Conservation (phyloP, 2,329 filamentous ascomycete genomes). For the Aspergillus sp. region DNA sequence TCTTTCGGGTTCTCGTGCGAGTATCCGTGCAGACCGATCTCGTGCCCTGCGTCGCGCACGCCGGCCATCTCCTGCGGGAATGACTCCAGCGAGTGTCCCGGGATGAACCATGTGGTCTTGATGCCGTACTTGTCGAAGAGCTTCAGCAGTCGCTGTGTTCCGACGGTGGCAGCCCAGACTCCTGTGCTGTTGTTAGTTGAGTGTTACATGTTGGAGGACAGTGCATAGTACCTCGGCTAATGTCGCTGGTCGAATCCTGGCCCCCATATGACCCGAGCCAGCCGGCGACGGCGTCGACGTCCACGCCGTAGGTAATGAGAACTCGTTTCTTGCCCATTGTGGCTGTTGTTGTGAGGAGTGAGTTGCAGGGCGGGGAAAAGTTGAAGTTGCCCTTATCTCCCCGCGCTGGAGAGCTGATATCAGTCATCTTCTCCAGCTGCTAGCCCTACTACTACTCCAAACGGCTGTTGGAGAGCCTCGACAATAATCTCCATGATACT, state of each 20-base stretch:
- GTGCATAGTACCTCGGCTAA: conserved; percentile 15
- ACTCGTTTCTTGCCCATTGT: conserved; percentile 16
- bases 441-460: too few species aligned
- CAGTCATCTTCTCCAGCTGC: too few species aligned
- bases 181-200: conserved; percentile 27
- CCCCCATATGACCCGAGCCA: conserved; percentile 26
- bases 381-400: too few species aligned
- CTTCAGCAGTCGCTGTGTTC: conserved; percentile 56
- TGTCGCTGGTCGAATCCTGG: conserved; percentile 24
- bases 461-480: too few species aligned
- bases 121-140: conserved; percentile 63
- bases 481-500: too few species aligned
- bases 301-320: conserved; percentile 21
- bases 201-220: background rate
- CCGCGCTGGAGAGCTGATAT: too few species aligned
- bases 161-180: conserved; percentile 59
- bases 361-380: too few species aligned
- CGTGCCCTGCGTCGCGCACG: conserved; percentile 55
- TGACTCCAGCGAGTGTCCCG: conserved; percentile 54
- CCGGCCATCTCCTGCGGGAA: conserved; percentile 57
- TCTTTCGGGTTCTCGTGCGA: conserved; percentile 64
- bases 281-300: conserved; percentile 25
- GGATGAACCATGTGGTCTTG: conserved; percentile 59
- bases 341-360: too few species aligned
- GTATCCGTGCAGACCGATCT: conserved; percentile 62